Evolutionary conservation across 768 basidiomycete species (phyloP).

Genomic region (Russula earlei): DNA sequence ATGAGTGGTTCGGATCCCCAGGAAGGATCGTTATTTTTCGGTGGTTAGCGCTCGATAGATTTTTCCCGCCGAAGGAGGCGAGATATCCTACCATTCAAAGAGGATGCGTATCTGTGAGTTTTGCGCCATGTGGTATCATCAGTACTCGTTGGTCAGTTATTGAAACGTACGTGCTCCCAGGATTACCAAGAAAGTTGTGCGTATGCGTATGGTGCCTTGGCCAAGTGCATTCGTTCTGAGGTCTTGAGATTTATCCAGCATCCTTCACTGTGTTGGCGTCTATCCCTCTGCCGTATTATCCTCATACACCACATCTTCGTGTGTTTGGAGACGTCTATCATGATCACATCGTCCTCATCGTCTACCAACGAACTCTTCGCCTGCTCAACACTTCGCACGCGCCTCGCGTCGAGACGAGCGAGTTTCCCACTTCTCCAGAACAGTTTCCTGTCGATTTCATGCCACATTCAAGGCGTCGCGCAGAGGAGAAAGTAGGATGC

Average conservation of each 20-base stretch:
- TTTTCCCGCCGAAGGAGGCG: conserved; percentile 42
- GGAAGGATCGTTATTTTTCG: conserved; percentile 54
- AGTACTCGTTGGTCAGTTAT: background rate
- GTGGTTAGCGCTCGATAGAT: conserved; percentile 59
- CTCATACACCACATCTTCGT: conserved; percentile 32
- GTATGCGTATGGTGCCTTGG: conserved; percentile 20
- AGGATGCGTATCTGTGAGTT: conserved; percentile 52
- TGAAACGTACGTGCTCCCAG: conserved; percentile 27
- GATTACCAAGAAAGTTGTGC: conserved; percentile 72
- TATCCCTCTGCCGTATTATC: conserved; percentile 33
- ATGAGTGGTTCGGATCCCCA: conserved; percentile 22
- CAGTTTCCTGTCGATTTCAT: background rate
- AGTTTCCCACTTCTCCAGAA: background rate
- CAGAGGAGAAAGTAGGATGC: conserved; percentile 1
- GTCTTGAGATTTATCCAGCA: conserved; percentile 30
- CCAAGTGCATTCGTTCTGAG: background rate
- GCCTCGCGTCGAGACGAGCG: background rate
- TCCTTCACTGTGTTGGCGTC: conserved; percentile 57
- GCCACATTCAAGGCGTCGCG: background rate
- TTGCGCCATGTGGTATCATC: background rate
- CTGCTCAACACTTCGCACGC: conserved; percentile 6
- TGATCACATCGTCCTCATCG: conserved; percentile 44
- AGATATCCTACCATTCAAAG: conserved; percentile 34
- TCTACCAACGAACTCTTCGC: conserved; percentile 3
- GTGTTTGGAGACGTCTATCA: conserved; percentile 31